Conservation (phyloP, 192 early-diverging fungal species). For the Podila minutissima region DNA sequence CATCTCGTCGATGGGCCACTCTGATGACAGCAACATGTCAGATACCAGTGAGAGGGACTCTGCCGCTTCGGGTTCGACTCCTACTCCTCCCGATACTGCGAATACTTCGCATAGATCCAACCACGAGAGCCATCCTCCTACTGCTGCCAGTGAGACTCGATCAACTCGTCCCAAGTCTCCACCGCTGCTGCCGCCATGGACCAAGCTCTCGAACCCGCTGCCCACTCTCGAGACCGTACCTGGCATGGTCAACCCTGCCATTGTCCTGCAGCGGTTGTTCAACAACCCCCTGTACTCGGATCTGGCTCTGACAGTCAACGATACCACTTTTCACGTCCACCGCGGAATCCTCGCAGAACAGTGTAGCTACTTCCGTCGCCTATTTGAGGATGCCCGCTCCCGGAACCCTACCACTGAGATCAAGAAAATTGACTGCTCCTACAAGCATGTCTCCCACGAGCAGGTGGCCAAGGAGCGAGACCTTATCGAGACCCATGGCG, state of each 20-base stretch:
- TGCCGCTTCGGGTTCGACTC: too few species aligned
- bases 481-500: too few species aligned
- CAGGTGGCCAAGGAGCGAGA: too few species aligned
- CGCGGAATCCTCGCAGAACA: slow-evolving; percentile 16
- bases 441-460: background rate
- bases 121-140: too few species aligned
- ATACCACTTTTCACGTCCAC: slow-evolving; percentile 1
- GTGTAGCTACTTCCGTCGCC: slow-evolving; percentile 8
- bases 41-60: too few species aligned
- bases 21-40: too few species aligned
- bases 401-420: slow-evolving; percentile 1
- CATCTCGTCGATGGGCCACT: too few species aligned
- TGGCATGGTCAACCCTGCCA: background rate
- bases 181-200: background rate
- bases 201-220: background rate
- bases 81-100: too few species aligned
- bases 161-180: too few species aligned
- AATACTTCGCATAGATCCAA: too few species aligned
- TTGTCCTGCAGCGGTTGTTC: slow-evolving; percentile 7
- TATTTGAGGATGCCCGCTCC: background rate
- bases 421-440: slow-evolving; percentile 6
- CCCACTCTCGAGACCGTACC: background rate
- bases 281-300: slow-evolving; percentile 25
- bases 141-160: too few species aligned
- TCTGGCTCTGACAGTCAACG: slow-evolving; percentile 11